Evolutionary conservation across 306 rosid genomes (phyloP).

Genomic region (Chamaecrista fasciculata): DNA sequence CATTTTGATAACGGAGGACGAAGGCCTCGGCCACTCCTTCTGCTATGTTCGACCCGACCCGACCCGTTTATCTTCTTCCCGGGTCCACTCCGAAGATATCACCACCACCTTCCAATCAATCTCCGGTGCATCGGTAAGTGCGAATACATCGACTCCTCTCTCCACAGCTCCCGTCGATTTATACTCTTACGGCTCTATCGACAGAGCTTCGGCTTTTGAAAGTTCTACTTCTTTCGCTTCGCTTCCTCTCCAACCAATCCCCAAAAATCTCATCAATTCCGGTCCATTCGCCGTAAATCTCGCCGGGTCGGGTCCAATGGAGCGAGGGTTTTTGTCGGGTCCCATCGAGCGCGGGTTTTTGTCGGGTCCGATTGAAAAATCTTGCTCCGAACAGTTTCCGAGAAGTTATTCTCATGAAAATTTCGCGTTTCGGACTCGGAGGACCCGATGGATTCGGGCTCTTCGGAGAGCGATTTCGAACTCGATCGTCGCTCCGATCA

Average conservation of each 20-base stretch:
- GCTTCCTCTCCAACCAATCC: conserved; percentile 91
- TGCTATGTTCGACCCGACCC: conserved; percentile 95
- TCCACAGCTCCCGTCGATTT: conserved; percentile 76
- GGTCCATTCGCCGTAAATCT: conserved; percentile 69
- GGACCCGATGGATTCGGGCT: conserved; percentile 51
- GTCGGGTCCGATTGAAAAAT: conserved; percentile 86
- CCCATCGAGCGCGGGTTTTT: conserved; percentile 84
- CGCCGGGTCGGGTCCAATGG: conserved; percentile 73
- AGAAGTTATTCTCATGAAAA: conserved; percentile 86
- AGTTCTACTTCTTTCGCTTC: conserved; percentile 94
- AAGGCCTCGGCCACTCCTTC: conserved; percentile 90
- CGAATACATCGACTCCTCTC: conserved; percentile 94
- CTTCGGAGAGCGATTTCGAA: conserved; percentile 64
- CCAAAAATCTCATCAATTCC: conserved; percentile 50
- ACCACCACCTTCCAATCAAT: conserved; percentile 79
- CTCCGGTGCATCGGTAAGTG: conserved; percentile 97
- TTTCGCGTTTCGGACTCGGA: conserved; percentile 50
- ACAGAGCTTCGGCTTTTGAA: conserved; percentile 92
- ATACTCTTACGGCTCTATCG: conserved; percentile 68
- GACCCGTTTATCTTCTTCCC: conserved; percentile 58
- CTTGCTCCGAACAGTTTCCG: conserved; percentile 56
- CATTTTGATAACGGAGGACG: conserved; percentile 58
- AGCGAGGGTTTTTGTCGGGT: conserved; percentile 96
- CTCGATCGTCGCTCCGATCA: conserved; percentile 76
- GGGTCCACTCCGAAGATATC: conserved; percentile 88